Evolutionary conservation across 2,329 filamentous ascomycete species (phyloP), one percentile per base, ranked within the genome.

Genomic region (Ilyonectria mors-panacis): DNA sequence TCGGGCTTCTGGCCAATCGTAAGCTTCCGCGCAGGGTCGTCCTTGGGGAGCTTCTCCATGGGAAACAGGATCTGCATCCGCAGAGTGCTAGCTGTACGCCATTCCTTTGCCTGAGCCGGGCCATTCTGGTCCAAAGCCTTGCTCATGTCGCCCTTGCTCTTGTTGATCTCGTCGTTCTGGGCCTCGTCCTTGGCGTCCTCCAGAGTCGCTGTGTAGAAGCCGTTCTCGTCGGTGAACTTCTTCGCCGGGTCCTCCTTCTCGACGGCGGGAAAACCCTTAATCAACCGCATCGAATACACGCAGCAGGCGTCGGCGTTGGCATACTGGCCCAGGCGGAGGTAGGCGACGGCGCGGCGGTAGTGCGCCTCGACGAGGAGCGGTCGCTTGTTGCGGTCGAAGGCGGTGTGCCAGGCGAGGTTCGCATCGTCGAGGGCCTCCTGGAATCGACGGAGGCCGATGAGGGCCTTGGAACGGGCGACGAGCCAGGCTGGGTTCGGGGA

Each of bases 351-450:
- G 42, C 95, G 89, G 73, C 95, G 90, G 75, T 96, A 89, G 76
- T 98, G 94, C 2, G 93, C 92, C n/a, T 94, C 89, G 51, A 91
- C 86, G 79, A 98, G 94, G 33, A 92, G 86, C 70, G 94, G 89
- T 57, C 93, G 89, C 75, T 91, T 92, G 35, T 88, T 93, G 45
- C 95, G 92, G 69, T 91, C 86, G 28, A 83, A 83, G 3, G 91
- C 92, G 4, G 86, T 81, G 42, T 86, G 81, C 59, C 92, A 87
- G 3, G 91, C 93, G 54, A 86, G 85, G 69, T 94, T 89, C 42
- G 92, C 90, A 79, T 95, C 93, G 44, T 83, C 84, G 50, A 96
- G 87, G 1, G 94, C 93, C 23, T 88, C 85, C 2, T 89, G 84
- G 63, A 89, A 86, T 57, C 89, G 84, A 71, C 85, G 85, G 2